These are phyloP conservation scores for Metschnikowia proteae DNA, from an alignment of 805 yeast genomes.

Conservation along the genomic window DNA sequence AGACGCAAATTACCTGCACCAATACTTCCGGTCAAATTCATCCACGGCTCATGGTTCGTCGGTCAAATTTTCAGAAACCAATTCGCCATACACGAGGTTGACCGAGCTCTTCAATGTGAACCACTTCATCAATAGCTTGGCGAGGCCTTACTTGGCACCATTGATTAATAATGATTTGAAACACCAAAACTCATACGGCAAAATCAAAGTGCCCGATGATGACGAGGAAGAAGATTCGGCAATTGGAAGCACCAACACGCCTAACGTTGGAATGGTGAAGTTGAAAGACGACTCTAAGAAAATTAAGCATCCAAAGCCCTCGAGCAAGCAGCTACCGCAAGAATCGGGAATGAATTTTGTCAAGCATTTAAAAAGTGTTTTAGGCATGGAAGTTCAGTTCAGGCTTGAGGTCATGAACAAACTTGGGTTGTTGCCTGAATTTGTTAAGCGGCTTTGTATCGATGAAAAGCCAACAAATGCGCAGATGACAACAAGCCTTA, in stretches of 20 bases:
- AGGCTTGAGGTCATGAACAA: slow-evolving; percentile 76
- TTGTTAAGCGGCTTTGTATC: slow-evolving; percentile 70
- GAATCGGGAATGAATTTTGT: slow-evolving; percentile 31
- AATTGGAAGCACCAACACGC: slow-evolving; percentile 1
- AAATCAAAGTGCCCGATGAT: slow-evolving; percentile 16
- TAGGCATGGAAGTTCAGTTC: slow-evolving; percentile 79
- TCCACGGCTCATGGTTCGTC: slow-evolving; percentile 18
- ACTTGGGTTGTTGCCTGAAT: slow-evolving; percentile 67
- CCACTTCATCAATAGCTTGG: slow-evolving; percentile 85
- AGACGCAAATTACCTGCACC: slow-evolving; percentile 45
- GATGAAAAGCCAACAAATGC: slow-evolving; percentile 80
- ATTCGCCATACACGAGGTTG: slow-evolving; percentile 74
- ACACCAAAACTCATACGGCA: slow-evolving; percentile 50
- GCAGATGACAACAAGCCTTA: slow-evolving; percentile 52
- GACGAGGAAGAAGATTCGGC: slow-evolving; percentile 6
- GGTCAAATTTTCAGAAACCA: slow-evolving; percentile 51
- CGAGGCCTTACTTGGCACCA: slow-evolving; percentile 93
- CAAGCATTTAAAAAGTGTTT: slow-evolving; percentile 46
- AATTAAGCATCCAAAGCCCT: slow-evolving; percentile 6
- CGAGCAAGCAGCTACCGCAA: slow-evolving; percentile 26
- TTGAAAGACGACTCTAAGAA: slow-evolving; percentile 11
- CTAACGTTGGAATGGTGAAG: slow-evolving; percentile 14
- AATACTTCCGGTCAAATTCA: slow-evolving; percentile 29
- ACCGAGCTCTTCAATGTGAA: slow-evolving; percentile 94
- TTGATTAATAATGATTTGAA: slow-evolving; percentile 77